phyloP scores from a whole-genome alignment of 306 rosid species.

The Abrus precatorius region DNA sequence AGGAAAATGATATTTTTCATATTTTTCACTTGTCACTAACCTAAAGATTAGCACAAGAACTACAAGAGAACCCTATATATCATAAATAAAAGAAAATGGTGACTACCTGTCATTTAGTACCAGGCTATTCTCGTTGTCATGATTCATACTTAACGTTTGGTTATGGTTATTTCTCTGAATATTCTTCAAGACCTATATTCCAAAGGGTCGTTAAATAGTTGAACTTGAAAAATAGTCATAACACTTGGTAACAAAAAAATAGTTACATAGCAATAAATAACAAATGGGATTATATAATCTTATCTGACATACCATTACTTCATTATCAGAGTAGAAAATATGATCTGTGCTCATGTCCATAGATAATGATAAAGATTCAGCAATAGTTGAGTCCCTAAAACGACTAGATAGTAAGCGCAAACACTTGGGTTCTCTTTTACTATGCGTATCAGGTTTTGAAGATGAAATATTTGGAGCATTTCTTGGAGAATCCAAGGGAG shows the following conservation, averaged over 20 bases:
- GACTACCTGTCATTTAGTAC: conserved; percentile 68
- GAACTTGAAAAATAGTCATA: conserved; percentile 40
- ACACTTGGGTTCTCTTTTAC: conserved; percentile 55
- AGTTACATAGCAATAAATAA: conserved; percentile 1
- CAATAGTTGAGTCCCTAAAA: conserved; percentile 49
- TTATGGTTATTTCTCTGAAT: conserved; percentile 51
- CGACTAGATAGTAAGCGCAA: conserved; percentile 69
- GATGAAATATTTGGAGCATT: conserved; percentile 50
- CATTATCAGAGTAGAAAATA: conserved; percentile 69
- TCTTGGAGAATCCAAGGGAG: conserved; percentile 76
- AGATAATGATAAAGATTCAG: conserved; percentile 67
- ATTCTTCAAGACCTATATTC: conserved; percentile 58
- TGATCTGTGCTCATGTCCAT: conserved; percentile 60
- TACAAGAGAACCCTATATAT: conserved; percentile 4
- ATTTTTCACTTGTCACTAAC: conserved; percentile 24
- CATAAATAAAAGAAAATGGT: conserved; percentile 10
- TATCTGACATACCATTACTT: conserved; percentile 59
- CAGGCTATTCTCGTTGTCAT: conserved; percentile 57
- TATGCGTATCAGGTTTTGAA: conserved; percentile 43
- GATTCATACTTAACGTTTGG: conserved; percentile 48
- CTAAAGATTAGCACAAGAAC: conserved; percentile 29
- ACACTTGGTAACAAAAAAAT: conserved; percentile 15
- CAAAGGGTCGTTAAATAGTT: conserved; percentile 45
- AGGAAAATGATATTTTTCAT: conserved; percentile 15
- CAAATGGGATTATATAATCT: conserved; percentile 19